A percentile compares a stretch with the other conserved stretches of the same genome.
phyloP scores from a whole-genome alignment of 2,329 filamentous ascomycete genomes.

The Zasmidium citrigriseum region DNA sequence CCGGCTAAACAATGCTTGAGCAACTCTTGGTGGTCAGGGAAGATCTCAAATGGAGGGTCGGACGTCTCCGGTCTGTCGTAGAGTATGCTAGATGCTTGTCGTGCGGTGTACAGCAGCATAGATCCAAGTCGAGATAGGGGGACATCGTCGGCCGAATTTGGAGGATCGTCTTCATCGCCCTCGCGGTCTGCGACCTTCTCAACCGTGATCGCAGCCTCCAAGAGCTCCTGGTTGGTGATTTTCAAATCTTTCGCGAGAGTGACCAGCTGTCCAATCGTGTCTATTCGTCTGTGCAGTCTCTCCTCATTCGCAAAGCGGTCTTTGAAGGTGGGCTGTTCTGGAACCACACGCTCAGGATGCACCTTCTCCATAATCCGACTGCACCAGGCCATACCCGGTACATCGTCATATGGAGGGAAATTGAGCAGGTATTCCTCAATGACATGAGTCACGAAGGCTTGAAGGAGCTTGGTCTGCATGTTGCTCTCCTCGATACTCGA shows the following conservation, averaged over 20 bases:
- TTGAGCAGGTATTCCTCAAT: constrained; percentile 72
- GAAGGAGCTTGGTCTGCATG: constrained; percentile 65
- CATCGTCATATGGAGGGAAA: constrained; percentile 44
- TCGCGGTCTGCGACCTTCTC: constrained; percentile 42
- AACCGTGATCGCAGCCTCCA: constrained; percentile 43
- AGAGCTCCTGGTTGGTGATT: constrained; percentile 50
- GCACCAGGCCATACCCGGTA: constrained; percentile 53
- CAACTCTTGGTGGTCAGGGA: constrained; percentile 55
- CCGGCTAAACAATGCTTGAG: constrained; percentile 54
- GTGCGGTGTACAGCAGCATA: constrained; percentile 56
- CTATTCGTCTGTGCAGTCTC: constrained; percentile 61
- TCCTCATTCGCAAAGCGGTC: constrained; percentile 67
- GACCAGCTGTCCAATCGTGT: constrained; percentile 71
- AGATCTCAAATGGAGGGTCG: constrained; percentile 45
- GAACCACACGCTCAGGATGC: constrained; percentile 64
- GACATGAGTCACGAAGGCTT: constrained; percentile 76
- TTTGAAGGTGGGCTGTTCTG: constrained; percentile 61
- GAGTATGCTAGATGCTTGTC: constrained; percentile 50
- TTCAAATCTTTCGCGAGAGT: constrained; percentile 63
- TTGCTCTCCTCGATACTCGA: constrained; percentile 56
- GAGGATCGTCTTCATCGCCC: constrained; percentile 56
- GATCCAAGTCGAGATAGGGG: constrained; percentile 58
- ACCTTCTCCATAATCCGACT: constrained; percentile 67
- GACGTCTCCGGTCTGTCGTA: constrained; percentile 43
- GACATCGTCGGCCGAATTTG: constrained; percentile 54